phyloP scores from a whole-genome alignment of 164 flowering plant genomes.

The Magnolia officinalis region DNA sequence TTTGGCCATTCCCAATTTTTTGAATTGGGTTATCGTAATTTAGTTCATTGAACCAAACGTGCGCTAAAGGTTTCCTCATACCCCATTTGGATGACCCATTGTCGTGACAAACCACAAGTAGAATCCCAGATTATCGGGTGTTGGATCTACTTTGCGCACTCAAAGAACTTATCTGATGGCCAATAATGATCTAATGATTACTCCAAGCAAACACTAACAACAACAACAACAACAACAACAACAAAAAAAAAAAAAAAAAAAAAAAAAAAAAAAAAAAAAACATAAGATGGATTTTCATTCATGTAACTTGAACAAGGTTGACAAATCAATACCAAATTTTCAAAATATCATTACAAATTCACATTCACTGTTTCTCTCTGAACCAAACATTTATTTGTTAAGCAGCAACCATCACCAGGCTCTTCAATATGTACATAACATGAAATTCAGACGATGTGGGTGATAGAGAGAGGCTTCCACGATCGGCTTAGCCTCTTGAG shows the following conservation, averaged over 20 bases:
- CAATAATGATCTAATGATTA: neutral
- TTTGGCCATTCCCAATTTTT: too few relatives aligned
- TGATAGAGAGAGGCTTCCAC: conserved; percentile 9
- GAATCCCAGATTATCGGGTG: too few relatives aligned
- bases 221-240: too few relatives aligned
- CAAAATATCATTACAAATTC: neutral
- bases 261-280: neutral
- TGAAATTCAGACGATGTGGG: conserved; percentile 6
- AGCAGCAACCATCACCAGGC: neutral
- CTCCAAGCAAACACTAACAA: neutral
- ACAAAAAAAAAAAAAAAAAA: too few relatives aligned
- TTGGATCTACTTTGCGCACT: too few relatives aligned
- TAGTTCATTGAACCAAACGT: too few relatives aligned
- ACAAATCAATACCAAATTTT: neutral
- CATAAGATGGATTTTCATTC: neutral
- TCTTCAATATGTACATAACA: conserved; percentile 26
- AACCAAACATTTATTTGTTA: conserved; percentile 9
- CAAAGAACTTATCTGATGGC: neutral
- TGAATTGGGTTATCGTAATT: too few relatives aligned
- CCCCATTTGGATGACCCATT: too few relatives aligned
- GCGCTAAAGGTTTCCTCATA: too few relatives aligned
- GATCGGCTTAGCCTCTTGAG: conserved; percentile 7
- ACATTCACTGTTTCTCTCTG: neutral
- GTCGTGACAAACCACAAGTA: neutral
- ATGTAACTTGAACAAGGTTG: neutral